Base-by-base conservation (phyloP, 2,329 filamentous ascomycete species). In the Zymoseptoria passerinii region DNA sequence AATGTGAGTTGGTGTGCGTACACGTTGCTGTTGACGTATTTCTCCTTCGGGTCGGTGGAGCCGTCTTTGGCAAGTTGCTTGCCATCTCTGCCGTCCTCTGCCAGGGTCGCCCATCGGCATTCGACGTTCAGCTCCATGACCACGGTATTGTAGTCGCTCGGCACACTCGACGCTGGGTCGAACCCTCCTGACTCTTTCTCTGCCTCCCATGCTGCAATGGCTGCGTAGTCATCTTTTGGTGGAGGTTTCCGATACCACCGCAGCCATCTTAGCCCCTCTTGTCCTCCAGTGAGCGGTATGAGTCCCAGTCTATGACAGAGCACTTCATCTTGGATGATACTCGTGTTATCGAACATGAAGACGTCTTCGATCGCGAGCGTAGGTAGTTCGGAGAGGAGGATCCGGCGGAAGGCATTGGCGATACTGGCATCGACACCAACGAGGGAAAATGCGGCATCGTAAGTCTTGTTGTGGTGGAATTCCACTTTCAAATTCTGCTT, bases 321-420 rank as follows among this genome's bases (percentile, higher is more conserved):
- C 4, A 99, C 92, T 78, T 99, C 94, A 72, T 99, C 94, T 74
- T 97, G 92, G 69, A 99, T 94, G 40, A 99, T 91, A 4, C 90
- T 96, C 54, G 92, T 97, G 80, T 99, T 99, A 80, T 96, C 95
- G 72, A 90, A 83, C 64, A 97, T 86, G 77, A 88, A 99, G 72
- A 95, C 90, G 63, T 85, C 87, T 79, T 99, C 94, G 69, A 99
- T 92, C 66, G 95, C 94, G 51, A 99, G 82, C 1, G 91, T 94
- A 18, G 92, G 91, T 55, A 99, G 89, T 78, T 99, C 95, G 66
- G 92, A 83, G 74, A 99, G 88, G 69, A 97, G 82, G 68, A 97
- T 97, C 68, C 94, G 90, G 61, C 94, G 91, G 80, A 97, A 96
- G 70, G 95, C 94, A 74, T 99, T 99, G 70, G 94, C 90, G 72